Conservation (phyloP, 2,329 filamentous ascomycete genomes). For the Trichoderma sp. region DNA sequence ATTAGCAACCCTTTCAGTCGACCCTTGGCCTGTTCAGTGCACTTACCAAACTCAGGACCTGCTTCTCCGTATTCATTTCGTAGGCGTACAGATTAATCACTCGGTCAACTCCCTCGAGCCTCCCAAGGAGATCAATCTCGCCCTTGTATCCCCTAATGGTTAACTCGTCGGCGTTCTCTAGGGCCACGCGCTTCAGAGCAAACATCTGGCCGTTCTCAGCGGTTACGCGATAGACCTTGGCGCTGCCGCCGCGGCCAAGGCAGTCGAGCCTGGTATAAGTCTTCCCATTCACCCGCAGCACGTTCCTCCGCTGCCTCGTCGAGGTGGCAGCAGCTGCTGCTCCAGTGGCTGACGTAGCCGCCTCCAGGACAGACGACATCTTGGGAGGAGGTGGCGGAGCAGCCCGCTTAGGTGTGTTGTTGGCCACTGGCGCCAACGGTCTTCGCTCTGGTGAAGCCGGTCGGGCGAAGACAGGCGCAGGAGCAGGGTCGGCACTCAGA, state of each 20-base stretch:
- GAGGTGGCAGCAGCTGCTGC: slow-evolving; percentile 77
- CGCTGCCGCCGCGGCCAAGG: slow-evolving; percentile 88
- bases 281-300: slow-evolving; percentile 87
- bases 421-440: slow-evolving; percentile 55
- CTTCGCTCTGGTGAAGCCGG: slow-evolving; percentile 57
- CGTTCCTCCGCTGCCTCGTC: slow-evolving; percentile 73
- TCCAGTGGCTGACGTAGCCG: slow-evolving; percentile 81
- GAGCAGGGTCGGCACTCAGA: slow-evolving; percentile 48
- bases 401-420: slow-evolving; percentile 74
- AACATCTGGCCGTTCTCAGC: slow-evolving; percentile 96
- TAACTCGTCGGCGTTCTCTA: slow-evolving; percentile 84
- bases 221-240: slow-evolving; percentile 93
- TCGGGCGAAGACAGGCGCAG: slow-evolving; percentile 45
- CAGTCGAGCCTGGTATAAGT: slow-evolving; percentile 87
- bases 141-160: slow-evolving; percentile 88
- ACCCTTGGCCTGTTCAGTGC: not conserved
- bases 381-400: slow-evolving; percentile 86
- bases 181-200: slow-evolving; percentile 87
- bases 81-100: slow-evolving; percentile 91
- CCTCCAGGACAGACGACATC: slow-evolving; percentile 86
- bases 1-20: not conserved
- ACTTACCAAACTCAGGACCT: slow-evolving; percentile 80
- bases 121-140: slow-evolving; percentile 88
- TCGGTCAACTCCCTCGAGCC: slow-evolving; percentile 79
- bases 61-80: slow-evolving; percentile 90